Percentiles rank a stretch among this genome's conserved stretches.
Conservation (phyloP, 176 grass and related monocot species). For the Urochloa ruziziensis region DNA sequence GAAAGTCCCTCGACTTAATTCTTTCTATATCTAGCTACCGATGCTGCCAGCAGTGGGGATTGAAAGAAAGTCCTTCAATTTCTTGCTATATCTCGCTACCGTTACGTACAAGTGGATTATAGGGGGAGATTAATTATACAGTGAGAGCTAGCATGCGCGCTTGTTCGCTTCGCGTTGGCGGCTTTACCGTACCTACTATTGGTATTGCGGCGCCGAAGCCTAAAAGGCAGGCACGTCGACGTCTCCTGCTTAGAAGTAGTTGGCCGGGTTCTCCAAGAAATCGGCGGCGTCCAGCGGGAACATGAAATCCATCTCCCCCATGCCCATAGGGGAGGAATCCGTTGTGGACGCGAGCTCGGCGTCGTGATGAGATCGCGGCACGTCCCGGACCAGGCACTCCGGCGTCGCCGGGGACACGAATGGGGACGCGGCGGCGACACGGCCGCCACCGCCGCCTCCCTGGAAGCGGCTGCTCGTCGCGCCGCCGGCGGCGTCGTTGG, state of each 20-base stretch:
- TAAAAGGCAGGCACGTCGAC: neutral
- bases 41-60: neutral
- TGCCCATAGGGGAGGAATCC: constrained; percentile 11
- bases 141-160: neutral
- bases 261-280: constrained; percentile 39
- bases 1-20: neutral
- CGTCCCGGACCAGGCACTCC: constrained; percentile 19
- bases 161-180: neutral
- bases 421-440: neutral
- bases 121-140: too few species aligned
- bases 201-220: neutral
- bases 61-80: neutral
- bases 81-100: neutral
- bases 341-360: constrained; percentile 30
- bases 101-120: neutral
- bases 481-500: neutral
- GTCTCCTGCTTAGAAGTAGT: constrained; percentile 28
- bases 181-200: neutral
- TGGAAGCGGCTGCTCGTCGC: neutral
- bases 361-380: constrained; percentile 9
- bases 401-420: constrained; percentile 25
- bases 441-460: neutral
- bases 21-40: too few species aligned
- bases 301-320: constrained; percentile 54
- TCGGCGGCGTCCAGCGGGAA: constrained; percentile 37